Conservation (phyloP, 2,329 filamentous ascomycete genomes). For the Trichophyton schoenleinii region DNA sequence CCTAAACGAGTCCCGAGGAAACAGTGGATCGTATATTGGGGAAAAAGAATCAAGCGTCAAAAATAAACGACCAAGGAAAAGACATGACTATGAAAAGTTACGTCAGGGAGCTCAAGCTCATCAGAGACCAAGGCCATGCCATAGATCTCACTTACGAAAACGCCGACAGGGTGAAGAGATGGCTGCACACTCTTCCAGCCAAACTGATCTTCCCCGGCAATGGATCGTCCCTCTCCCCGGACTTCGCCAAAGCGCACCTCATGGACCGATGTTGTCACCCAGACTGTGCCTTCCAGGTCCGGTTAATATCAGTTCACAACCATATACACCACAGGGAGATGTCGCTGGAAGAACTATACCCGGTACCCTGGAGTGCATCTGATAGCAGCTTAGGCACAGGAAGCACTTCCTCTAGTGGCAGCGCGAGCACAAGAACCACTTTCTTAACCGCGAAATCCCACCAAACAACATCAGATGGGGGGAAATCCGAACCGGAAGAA, state of each 20-base stretch:
- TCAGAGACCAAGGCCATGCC: not conserved
- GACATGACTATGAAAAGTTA: not conserved
- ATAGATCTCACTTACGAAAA: not conserved
- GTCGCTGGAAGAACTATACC: not conserved
- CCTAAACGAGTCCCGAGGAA: not conserved
- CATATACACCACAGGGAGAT: not conserved
- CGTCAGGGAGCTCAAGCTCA: not conserved
- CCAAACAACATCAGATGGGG: not conserved
- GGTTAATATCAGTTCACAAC: not conserved
- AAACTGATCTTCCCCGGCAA: not conserved
- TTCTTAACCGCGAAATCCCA: not conserved
- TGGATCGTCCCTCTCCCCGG: not conserved
- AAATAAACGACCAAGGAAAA: not conserved
- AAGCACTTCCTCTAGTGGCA: not conserved
- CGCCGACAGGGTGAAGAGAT: not conserved
- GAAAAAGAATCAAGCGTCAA: too few species aligned
- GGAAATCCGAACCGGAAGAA: not conserved
- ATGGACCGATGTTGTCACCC: not conserved
- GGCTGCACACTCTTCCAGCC: not conserved
- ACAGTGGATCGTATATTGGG: too few species aligned
- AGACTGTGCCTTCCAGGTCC: not conserved
- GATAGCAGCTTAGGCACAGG: not conserved
- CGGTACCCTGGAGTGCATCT: not conserved
- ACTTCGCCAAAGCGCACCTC: not conserved
- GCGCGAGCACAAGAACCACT: not conserved